Base-by-base conservation (phyloP, 148 eudicot genomes). In the Diospyros kaki region DNA sequence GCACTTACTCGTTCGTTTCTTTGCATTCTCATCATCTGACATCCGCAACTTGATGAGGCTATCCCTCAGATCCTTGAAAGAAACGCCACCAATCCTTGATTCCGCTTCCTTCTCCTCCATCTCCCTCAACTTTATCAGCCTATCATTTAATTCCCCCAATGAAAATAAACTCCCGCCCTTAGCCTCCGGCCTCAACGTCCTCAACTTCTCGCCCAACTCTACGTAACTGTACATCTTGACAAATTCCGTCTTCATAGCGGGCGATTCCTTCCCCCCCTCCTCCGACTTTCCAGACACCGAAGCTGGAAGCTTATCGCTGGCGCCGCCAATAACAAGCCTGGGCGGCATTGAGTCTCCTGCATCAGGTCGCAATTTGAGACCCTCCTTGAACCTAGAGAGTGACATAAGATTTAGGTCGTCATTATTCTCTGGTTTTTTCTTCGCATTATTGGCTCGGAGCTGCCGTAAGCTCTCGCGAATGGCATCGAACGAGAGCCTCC, bases 131-230 rank as follows among this genome's bases (percentile, higher is more conserved):
- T 75, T 87, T 14, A 43, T 63, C 74, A 92, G 68, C 84, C 94
- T 90, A 77, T 87, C 86, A 51, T 80, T 86, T 76, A 92, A 77
- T 78, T 90, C 97, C 42, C 72, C 68, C 11, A 92, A 71, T 6
- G 94, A 86, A 79, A 90, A 92, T 89, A 83, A 78, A 10, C 79
- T 58, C 78, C 45, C 69, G 12, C 41, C 51, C 74, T 71, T 73
- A 51, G 53, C 64, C 59, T 83, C 83, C 1, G 92, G 92, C 83
- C 94, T 85, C 93, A 92, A 79, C 69, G 54, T 74, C 86, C 75
- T 84, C 88, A 92, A 77, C 75, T 74, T 84, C 76, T 78, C 45
- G 75, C 97, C 97, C 78, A 92, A 78, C 13, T 90, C 94, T 5
- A 13, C 72, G 68, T 68, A 12, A 43, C 10, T 44, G 73, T 90